phyloP scores from a whole-genome alignment of 2,329 filamentous ascomycete genomes.

The Penicillium sp. region DNA sequence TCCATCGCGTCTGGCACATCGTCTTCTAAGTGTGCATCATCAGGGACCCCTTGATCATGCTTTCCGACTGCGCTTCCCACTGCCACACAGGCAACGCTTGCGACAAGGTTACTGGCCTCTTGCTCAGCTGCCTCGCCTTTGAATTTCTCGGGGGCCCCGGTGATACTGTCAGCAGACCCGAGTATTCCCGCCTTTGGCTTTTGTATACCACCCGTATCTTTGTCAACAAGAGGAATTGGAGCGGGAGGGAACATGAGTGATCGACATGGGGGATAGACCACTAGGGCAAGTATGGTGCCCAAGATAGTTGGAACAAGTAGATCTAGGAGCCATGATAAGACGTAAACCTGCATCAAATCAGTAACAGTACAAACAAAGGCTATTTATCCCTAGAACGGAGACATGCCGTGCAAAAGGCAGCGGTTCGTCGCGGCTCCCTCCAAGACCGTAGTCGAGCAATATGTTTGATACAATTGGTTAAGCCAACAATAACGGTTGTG shows the following conservation, averaged over 20 bases:
- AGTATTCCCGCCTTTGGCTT: slow-evolving; percentile 74
- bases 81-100: slow-evolving; percentile 69
- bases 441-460: slow-evolving; percentile 75
- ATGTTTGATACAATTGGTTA: slow-evolving; percentile 70
- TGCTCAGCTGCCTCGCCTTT: slow-evolving; percentile 81
- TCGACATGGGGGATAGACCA: slow-evolving; percentile 65
- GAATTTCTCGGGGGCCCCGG: slow-evolving; percentile 78
- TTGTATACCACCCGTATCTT: slow-evolving; percentile 70
- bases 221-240: slow-evolving; percentile 70
- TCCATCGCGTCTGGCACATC: slow-evolving; percentile 62
- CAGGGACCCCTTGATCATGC: slow-evolving; percentile 65
- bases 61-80: slow-evolving; percentile 75
- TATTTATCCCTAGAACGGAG: not conserved
- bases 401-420: slow-evolving; percentile 61
- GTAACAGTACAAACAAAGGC: not conserved
- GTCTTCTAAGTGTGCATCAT: slow-evolving; percentile 51
- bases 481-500: slow-evolving; percentile 70
- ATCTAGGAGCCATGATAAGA: slow-evolving; percentile 70
- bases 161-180: slow-evolving; percentile 73
- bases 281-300: slow-evolving; percentile 61
- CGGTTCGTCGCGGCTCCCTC: slow-evolving; percentile 69
- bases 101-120: slow-evolving; percentile 78
- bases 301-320: slow-evolving; percentile 64
- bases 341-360: slow-evolving; percentile 46
- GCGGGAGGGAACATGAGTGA: slow-evolving; percentile 71